Base-by-base conservation (phyloP, 306 rosid species). In the Ochetophila trinervis region DNA sequence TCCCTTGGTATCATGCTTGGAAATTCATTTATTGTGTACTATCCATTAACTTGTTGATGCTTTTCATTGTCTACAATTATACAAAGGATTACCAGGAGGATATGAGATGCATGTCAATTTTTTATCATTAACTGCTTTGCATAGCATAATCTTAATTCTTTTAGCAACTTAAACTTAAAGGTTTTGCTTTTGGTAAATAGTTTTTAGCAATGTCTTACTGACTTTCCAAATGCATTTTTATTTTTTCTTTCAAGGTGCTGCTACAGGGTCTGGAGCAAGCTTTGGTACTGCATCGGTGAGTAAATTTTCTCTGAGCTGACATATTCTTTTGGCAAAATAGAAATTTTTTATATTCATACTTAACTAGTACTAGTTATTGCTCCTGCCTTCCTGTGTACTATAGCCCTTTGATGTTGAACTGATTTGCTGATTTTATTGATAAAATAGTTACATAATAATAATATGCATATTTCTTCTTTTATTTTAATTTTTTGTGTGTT, bases 211-310 rank as follows among this genome's bases (percentile, higher is more conserved):
- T 8, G 19, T 30, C 37, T 69, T 19, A 10, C 17, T 44, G 22
- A 50, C 58, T 36, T 20, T 17, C 20, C 44, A 53, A 61, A 23
- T 1, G 18, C 5, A 24, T 67, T 1, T 52, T 2, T 16, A 60
- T 53, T 63, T 22, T 22, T 5, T 22, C 44, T 66, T 71, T 63
- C 66, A 85, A 90, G 96, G 99, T 53, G 80, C 86, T 62, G 89
- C 83, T 36, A 72, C 89, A 52, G 95, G 91, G 60, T 85, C 91
- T 24, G 97, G 96, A 61, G 79, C 93, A 12, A 94, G 99, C 89
- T 90, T 94, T 73, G 97, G 97, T 49, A 65, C 84, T 68, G 73
- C 82, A 63, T 70, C 86, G 12, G 97, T 94, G 69, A 78, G 95
- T 79, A 62, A 69, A 78, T 40, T 54, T 51, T 67, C 50, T 45